Base-by-base conservation (phyloP, 176 grass and related monocot genomes). In the Chrysopogon serrulatus region DNA sequence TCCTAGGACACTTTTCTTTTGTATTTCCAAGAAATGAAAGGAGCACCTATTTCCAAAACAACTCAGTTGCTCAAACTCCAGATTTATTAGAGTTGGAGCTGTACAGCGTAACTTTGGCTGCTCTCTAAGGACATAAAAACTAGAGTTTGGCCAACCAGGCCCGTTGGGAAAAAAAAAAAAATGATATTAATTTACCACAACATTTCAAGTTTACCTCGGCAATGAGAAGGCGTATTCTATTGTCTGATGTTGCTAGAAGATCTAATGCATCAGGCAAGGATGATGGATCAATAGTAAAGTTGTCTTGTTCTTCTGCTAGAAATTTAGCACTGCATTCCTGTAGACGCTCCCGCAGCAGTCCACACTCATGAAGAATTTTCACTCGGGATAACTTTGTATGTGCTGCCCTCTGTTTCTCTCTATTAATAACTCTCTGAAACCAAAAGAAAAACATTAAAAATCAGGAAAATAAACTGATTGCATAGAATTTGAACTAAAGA, bases 301-400 rank as follows among this genome's bases (percentile, higher is more conserved):
- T 86, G 21, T 86, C 81, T 75, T 99, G 80, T 27, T 94, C 89
- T 84, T 94, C 80, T 53, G 73, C 70, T 41, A 96, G 84, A 90
- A 99, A 90, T 42, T 99, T 92, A 90, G 91, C 83, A 79, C 83
- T 88, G 65, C 93, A 96, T 86, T 99, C 93, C 30, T 91, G 89
- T 71, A 99, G 86, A 60, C 93, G 90, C 80, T 92, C 90, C 47
- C 71, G 85, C 60, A 96, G 91, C 68, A 91, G 44, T 88, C 69
- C 81, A 71, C 97, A 99, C 85, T 99, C 97, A 1, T 82, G 86
- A 78, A 99, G 91, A 90, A 96, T 62, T 78, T 90, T 96, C 79
- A 74, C 82, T 76, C 73, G 80, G 36, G 91, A 89, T 60, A 78
- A 76, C 79, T 86, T 94, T 61, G 48, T 71, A 47, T 76, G 71